phyloP scores from a whole-genome alignment of 2,329 filamentous ascomycete genomes.

The Penicillium sp. region DNA sequence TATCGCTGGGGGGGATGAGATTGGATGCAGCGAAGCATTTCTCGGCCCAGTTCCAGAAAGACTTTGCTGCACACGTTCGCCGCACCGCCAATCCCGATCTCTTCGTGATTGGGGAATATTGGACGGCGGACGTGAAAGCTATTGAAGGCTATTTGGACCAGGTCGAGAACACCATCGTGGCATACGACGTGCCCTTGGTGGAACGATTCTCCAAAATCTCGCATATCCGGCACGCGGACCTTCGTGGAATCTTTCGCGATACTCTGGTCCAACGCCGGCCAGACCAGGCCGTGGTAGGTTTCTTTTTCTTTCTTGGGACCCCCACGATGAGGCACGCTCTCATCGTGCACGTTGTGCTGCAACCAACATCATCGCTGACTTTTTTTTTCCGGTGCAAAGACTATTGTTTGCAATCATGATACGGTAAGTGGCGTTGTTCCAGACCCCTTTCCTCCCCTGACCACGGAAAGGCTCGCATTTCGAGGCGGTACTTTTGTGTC shows the following conservation, averaged over 20 bases:
- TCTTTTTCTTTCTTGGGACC: no score
- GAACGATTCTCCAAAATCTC: slow-evolving; percentile 61
- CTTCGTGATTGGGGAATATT: slow-evolving; percentile 66
- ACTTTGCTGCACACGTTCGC: slow-evolving; percentile 57
- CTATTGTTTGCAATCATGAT: slow-evolving; percentile 19
- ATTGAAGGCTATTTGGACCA: slow-evolving; percentile 53
- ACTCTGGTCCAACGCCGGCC: slow-evolving; percentile 53
- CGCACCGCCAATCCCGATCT: slow-evolving; percentile 47
- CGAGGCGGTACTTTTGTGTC: not conserved
- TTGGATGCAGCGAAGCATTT: slow-evolving; percentile 71
- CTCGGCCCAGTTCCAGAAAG: slow-evolving; percentile 58
- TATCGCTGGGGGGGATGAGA: slow-evolving; percentile 60
- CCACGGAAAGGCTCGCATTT: no score
- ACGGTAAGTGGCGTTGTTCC: slow-evolving; percentile 12
- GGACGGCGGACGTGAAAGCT: slow-evolving; percentile 53
- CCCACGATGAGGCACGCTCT: not conserved
- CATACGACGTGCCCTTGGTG: slow-evolving; percentile 65
- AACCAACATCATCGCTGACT: slow-evolving; percentile 3
- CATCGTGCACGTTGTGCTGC: not conserved
- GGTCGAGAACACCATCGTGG: slow-evolving; percentile 53
- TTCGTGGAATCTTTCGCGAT: slow-evolving; percentile 58
- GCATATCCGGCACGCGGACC: slow-evolving; percentile 51
- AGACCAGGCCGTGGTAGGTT: slow-evolving; percentile 40
- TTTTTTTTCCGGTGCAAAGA: slow-evolving; percentile 3
- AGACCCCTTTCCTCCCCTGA: not conserved